Evolutionary conservation across 1,284 basidiomycete species (phyloP), one percentile per base, ranked within the genome.

Genomic region (Athelia sp.): DNA sequence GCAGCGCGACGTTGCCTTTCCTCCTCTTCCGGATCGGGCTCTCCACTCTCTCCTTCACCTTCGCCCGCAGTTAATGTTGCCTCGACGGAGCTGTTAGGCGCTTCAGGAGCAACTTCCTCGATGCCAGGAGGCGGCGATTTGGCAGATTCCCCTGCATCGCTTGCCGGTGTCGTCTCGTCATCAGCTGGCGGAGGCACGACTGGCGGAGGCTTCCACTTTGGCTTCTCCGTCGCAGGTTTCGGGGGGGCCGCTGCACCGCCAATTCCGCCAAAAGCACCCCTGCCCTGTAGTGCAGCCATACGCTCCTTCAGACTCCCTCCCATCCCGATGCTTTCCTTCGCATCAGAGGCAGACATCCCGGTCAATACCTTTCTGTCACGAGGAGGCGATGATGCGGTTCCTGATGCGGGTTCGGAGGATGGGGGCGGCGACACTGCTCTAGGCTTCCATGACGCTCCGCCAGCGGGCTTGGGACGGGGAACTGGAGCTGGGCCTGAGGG

Each of bases 241-340:
- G 86, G 78, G 9, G 82, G 75, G 45, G 73, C 69, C 2, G 74
- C 69, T 24, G 63, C 51, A 3, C 58, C 56, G n/a, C 61, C 46
- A 29, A 76, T 70, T 0, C 70, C 77, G 18, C 88, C 88, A 61
- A 93, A 93, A 10, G 75, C 88, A 18, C 86, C 85, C 45, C 73
- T 78, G 4, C 87, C 89, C 61, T 92, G 86, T 31, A 96, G 71
- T 2, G 92, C 90, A 22, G 92, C 92, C 91, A 97, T 96, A 40
- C 93, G 82, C 56, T 95, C 93, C 69, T 86, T 93, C 55, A 97
- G 69, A 52, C 87, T 90, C 3, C 81, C 85, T 3, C 78, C 85
- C 42, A 75, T 74, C 24, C 75, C 75, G 62, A 93, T 91, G 57
- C 86, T 86, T 59, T 84, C 84, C 64, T 87, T 82, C 26, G 91